Base-by-base conservation (phyloP, 495 filamentous ascomycete genomes). In the Neurospora tetrasperma region DNA sequence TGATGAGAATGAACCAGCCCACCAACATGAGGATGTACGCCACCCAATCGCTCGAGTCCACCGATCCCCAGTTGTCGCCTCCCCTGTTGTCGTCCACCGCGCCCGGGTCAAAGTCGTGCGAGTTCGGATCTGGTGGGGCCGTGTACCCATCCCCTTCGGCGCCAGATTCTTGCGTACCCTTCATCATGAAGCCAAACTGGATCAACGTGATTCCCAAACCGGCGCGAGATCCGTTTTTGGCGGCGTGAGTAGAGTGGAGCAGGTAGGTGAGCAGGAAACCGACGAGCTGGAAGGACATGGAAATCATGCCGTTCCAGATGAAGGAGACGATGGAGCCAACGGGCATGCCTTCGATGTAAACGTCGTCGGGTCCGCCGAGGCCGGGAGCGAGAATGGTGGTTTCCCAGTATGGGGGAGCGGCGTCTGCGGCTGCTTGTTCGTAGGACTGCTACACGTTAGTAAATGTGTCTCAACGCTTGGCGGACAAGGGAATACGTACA, bases 221-320 rank as follows among this genome's bases (percentile, higher is more conserved):
- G 69, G 94, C 94, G 79, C 92, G 90, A 70, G 94, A 97, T 69
- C 96, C 96, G 78, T 99, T 97, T 84, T 98, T 98, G 73, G 96
- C 96, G 16, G 96, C 96, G 81, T 99, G 96, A 11, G 94, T 97
- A 48, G 96, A 98, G 85, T 98, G 96, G 3, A 99, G 88, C 75
- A 99, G 93, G 81, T 98, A 98, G 42, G 96, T 98, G 77, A 99
- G 90, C 31, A 99, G 89, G 86, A 99, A 99, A 62, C 96, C 96
- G 80, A 97, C 92, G 72, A 98, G 87, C 78, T 96, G 92, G 86
- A 99, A 98, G n/a, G 93, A 96, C 91, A 96, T 93, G 69, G 93
- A 95, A 76, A 99, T 98, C 91, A 98, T 95, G 80, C 89, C 94
- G 82, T 99, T 99, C 96, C 96, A 99, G 73, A 97, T 84, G 78